Evolutionary conservation across 495 filamentous ascomycete species (phyloP), one percentile per base, ranked within the genome.

Genomic region (Tuber brumale): DNA sequence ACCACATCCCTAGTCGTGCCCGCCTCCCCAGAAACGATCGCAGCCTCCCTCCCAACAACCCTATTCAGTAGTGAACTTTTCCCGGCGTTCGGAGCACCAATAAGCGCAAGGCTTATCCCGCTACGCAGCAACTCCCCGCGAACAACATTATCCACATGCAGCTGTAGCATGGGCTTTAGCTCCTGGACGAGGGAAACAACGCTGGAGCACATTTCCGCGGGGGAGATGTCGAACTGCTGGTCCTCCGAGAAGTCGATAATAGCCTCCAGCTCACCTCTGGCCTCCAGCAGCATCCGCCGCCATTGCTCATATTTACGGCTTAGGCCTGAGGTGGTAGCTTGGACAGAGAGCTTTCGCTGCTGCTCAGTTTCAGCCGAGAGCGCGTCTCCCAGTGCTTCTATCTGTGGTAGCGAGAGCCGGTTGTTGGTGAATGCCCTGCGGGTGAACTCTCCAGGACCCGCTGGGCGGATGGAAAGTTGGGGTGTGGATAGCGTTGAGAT

Each of bases 241-340:
- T 98, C 96, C 84, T 99, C 95, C 1, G 92, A 91, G 83, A 99
- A 99, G 82, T 99, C 95, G 81, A 99, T 98, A 75, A 98, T 85
- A 1, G 95, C 95, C 83, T 99, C 95, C 71, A 98, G 87, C 84
- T 97, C 94, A 9, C 93, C 96, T 12, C 95, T 89, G 39, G 94
- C 94, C 78, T 91, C 87, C 12, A 98, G 85, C 10, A 99, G 85
- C 44, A 89, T 86, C 75, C 89, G 85, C 19, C 95, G 89, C 96
- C 95, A 99, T 42, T 75, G 76, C 78, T 98, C 95, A 84, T 98
- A 99, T 7, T 89, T 90, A 74, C 89, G 87, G n/a, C 92, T 88
- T 7, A 97, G 84, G 1, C 86, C 85, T 69, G 90, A 90, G 10
- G 89, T 91, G 14, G 90, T 90, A 8, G 94, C 95, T 9, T 91